A percentile compares a stretch with the other conserved stretches of the same genome.
phyloP scores from a whole-genome alignment of 148 eudicot species.

The Euryodendron excelsum region DNA sequence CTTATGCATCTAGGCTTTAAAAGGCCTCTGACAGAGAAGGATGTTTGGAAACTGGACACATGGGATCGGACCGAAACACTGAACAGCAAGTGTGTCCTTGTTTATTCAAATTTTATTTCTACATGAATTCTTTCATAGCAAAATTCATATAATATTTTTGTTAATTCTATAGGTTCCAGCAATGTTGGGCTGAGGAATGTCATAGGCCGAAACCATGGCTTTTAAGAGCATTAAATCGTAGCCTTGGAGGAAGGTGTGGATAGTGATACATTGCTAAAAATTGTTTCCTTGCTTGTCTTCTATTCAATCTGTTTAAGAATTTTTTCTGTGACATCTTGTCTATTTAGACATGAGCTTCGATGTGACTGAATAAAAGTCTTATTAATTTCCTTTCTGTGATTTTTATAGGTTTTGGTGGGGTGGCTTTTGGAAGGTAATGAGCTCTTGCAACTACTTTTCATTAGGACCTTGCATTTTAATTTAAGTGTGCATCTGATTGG shows the following conservation, averaged over 20 bases:
- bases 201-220: slow-evolving; percentile 77
- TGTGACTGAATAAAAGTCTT: neutral
- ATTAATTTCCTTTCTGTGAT: slow-evolving; percentile 11
- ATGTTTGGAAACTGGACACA: slow-evolving; percentile 92
- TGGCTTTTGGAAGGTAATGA: slow-evolving; percentile 92
- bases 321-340: neutral
- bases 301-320: neutral
- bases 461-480: neutral
- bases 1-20: slow-evolving; percentile 76
- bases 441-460: slow-evolving; percentile 2
- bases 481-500: slow-evolving; percentile 1
- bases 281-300: neutral
- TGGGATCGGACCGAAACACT: slow-evolving; percentile 94
- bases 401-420: slow-evolving; percentile 94
- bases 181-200: slow-evolving; percentile 75
- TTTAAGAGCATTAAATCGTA: slow-evolving; percentile 72
- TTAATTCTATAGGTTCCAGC: slow-evolving; percentile 61
- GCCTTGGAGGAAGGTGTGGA: slow-evolving; percentile 86
- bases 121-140: neutral
- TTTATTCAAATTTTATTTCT: neutral
- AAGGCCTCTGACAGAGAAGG: slow-evolving; percentile 95
- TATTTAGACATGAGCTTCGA: slow-evolving; percentile 8
- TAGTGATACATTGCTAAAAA: neutral
- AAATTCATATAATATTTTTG: neutral
- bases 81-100: slow-evolving; percentile 53